Percentiles rank a stretch among this genome's conserved stretches.
Conservation (phyloP, 768 basidiomycete genomes). For the Brasilioporus rufonigricans region DNA sequence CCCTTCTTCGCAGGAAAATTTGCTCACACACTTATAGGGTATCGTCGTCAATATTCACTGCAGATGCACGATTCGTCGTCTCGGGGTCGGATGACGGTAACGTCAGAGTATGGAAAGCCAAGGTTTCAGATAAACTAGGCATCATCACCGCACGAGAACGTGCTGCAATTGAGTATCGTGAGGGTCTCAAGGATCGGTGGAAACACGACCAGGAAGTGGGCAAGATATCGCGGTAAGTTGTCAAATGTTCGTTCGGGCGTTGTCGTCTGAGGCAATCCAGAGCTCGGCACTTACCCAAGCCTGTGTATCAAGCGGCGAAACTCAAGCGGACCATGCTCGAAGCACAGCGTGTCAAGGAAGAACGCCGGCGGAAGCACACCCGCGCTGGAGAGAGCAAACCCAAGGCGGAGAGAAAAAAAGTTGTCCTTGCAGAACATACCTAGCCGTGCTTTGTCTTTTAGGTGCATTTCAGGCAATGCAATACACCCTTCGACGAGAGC, state of each 20-base stretch:
- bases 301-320: conserved; percentile 83
- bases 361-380: conserved; percentile 86
- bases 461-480: conserved; percentile 5
- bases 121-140: conserved; percentile 89
- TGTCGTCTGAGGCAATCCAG: conserved; percentile 34
- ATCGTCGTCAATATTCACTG: conserved; percentile 83
- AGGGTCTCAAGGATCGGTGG: conserved; percentile 86
- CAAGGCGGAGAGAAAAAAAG: conserved; percentile 86
- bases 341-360: conserved; percentile 86
- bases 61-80: conserved; percentile 87
- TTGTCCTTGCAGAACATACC: conserved; percentile 76
- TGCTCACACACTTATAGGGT: conserved; percentile 49
- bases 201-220: conserved; percentile 79
- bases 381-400: conserved; percentile 84
- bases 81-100: conserved; percentile 95
- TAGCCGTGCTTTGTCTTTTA: conserved; percentile 21
- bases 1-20: not conserved
- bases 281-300: conserved; percentile 81
- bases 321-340: conserved; percentile 95
- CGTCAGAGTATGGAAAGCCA: conserved; percentile 92
- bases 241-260: not conserved
- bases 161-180: conserved; percentile 89
- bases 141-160: conserved; percentile 87
- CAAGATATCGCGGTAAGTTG: conserved; percentile 70
- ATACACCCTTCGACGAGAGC: conserved; percentile 1